These are phyloP conservation scores for Penicillium glabrum DNA, from an alignment of 2,329 filamentous ascomycete genomes.

Conservation along the genomic window DNA sequence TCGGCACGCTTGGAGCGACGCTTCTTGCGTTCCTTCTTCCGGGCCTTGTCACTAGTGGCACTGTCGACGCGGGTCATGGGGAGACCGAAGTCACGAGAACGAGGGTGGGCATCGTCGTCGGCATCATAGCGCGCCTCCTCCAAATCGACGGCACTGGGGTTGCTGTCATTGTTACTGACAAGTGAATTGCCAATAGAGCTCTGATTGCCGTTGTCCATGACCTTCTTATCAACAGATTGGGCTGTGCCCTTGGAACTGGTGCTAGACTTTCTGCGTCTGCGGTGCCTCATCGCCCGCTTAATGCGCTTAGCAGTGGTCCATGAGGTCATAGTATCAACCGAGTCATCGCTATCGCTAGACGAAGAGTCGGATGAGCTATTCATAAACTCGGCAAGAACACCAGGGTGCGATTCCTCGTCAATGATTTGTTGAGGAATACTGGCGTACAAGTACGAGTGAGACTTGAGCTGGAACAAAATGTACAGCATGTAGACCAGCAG, in stretches of 20 bases:
- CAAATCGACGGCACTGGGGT: constrained; percentile 25
- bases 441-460: constrained; percentile 87
- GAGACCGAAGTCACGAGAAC: constrained; percentile 31
- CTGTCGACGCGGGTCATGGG: constrained; percentile 13
- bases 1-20: constrained; percentile 12
- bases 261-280: constrained; percentile 75
- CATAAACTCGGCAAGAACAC: constrained; percentile 77
- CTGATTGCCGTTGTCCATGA: constrained; percentile 19
- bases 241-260: constrained; percentile 54
- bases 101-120: constrained; percentile 24
- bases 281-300: constrained; percentile 70
- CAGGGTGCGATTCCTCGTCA: constrained; percentile 85
- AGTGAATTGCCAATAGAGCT: constrained; percentile 24
- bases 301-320: constrained; percentile 74
- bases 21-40: constrained; percentile 26
- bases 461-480: constrained; percentile 86
- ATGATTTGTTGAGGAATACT: constrained; percentile 91
- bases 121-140: constrained; percentile 32
- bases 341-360: constrained; percentile 60
- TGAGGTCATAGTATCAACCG: constrained; percentile 66
- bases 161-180: constrained; percentile 19
- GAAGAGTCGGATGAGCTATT: constrained; percentile 54
- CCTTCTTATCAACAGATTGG: constrained; percentile 25
- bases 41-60: constrained; percentile 12
- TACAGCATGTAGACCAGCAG: constrained; percentile 81